phyloP scores from a whole-genome alignment of 2,329 filamentous ascomycete species.

The Huntiella savannae region DNA sequence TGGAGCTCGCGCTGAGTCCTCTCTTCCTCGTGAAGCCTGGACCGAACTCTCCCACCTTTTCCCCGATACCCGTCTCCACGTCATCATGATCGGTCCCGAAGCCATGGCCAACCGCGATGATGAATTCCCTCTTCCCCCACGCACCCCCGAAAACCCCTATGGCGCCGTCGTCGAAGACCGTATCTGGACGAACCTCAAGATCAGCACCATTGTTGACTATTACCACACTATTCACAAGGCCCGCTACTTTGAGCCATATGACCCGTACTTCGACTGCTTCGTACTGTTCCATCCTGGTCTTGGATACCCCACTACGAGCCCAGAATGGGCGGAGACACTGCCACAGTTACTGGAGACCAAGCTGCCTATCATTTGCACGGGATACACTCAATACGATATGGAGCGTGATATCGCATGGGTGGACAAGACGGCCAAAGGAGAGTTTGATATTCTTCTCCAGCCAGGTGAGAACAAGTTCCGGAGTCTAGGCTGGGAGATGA shows the following conservation, averaged over 20 bases:
- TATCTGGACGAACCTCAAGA: constrained; percentile 77
- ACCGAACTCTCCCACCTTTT: constrained; percentile 87
- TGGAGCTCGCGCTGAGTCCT: constrained; percentile 92
- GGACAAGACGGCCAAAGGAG: constrained; percentile 62
- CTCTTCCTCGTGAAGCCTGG: constrained; percentile 84
- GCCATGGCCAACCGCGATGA: constrained; percentile 85
- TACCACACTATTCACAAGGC: constrained; percentile 92
- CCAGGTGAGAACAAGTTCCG: constrained; percentile 89
- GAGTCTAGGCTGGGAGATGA: constrained; percentile 89
- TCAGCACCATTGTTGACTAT: constrained; percentile 94
- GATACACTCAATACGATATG: constrained; percentile 92
- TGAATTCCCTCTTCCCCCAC: constrained; percentile 77
- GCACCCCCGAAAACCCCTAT: constrained; percentile 74
- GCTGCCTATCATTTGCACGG: constrained; percentile 80
- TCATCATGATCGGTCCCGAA: constrained; percentile 91
- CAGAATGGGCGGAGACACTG: constrained; percentile 86
- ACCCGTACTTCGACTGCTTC: constrained; percentile 97
- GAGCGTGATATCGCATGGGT: constrained; percentile 84
- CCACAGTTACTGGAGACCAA: constrained; percentile 88
- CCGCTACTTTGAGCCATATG: constrained; percentile 79
- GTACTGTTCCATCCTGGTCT: constrained; percentile 93
- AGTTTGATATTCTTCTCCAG: constrained; percentile 80
- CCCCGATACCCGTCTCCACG: constrained; percentile 72
- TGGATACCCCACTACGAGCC: constrained; percentile 78
- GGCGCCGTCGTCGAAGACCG: constrained; percentile 88